Evolutionary conservation across 1,284 basidiomycete genomes (phyloP).

Genomic region (Tilletia horrida): DNA sequence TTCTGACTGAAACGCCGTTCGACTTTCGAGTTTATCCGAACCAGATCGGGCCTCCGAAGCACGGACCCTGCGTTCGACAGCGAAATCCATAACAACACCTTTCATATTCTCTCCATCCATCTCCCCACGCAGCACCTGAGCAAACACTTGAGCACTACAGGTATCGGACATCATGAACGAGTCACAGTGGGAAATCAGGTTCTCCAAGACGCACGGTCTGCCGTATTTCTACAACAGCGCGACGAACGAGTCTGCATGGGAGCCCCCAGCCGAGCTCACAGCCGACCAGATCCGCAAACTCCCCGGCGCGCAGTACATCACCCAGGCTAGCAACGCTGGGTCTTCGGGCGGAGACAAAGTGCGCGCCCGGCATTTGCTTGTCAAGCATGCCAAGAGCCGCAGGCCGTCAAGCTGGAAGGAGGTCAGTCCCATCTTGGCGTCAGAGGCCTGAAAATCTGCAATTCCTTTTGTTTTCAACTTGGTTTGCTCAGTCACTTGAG

Average conservation of each 20-base stretch:
- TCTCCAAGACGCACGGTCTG: slow-evolving; percentile 72
- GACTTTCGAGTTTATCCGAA: too few relatives aligned
- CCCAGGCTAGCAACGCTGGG: slow-evolving; percentile 29
- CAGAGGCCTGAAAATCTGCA: too few relatives aligned
- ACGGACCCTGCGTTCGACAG: too few relatives aligned
- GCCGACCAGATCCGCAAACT: slow-evolving; percentile 42
- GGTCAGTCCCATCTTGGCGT: too few relatives aligned
- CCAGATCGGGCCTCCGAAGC: too few relatives aligned
- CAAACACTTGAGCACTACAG: not conserved
- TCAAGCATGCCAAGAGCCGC: slow-evolving; percentile 84
- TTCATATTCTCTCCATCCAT: too few relatives aligned
- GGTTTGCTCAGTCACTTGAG: not conserved
- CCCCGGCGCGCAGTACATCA: slow-evolving; percentile 44
- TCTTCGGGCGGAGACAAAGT: slow-evolving; percentile 65
- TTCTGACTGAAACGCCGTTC: too few relatives aligned
- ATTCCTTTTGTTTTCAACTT: too few relatives aligned
- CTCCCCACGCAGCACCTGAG: too few relatives aligned
- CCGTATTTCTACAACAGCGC: slow-evolving; percentile 85
- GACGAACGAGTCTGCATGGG: slow-evolving; percentile 77
- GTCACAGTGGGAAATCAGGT: slow-evolving; percentile 50
- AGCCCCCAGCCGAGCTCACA: slow-evolving; percentile 68
- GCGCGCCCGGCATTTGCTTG: slow-evolving; percentile 86
- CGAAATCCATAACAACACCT: too few relatives aligned
- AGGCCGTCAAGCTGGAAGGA: slow-evolving; percentile 64
- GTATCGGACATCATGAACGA: not conserved